Base-by-base conservation (phyloP, 495 filamentous ascomycete genomes). In the Aspergillus avenaceus region DNA sequence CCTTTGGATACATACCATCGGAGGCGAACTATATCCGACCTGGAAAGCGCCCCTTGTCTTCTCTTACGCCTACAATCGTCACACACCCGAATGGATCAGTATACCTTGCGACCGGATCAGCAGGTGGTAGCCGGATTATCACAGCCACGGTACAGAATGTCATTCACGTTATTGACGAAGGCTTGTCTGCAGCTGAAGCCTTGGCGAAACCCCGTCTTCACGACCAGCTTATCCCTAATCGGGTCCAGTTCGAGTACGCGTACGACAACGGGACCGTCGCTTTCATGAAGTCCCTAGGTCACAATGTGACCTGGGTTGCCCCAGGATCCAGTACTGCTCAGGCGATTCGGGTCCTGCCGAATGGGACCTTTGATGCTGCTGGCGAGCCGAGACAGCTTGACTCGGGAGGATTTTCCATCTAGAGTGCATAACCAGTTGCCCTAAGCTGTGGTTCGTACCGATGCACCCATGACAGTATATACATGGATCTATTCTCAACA, bases 111-210 rank as follows among this genome's bases (percentile, higher is more conserved):
- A 80, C 87, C 13, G 91, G 88, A 1, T 82, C 88, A 0, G 90
- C 91, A 0, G 91, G 91, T 19, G 91, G 91, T 6, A 87, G 83
- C n/a, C 78, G 88, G 5, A 97, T 96, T 63, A 91, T 92, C 66
- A 95, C 88, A 0, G 73, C 88, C 0, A 92, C 86, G 0, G 77
- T 90, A 37, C 88, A 93, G 65, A 83, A 81, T 45, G 76, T 91
- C 19, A 84, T 85, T 58, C 76, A 89, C 58, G 72, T 88, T 5
- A 71, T 97, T 0, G 87, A 92, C 48, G 74, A 80, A 21, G 72
- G 73, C 32, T 68, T 84, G 56, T 78, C 70, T 1, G 66, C 83
- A 0, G 58, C 71, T 4, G 73, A 85, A 31, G 84, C 87, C 0
- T 71, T 96, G 16, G 80, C 80, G 0, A 57, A 71, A 29, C 86